A percentile compares a stretch with the other conserved stretches of the same genome.
Evolutionary conservation across 306 rosid genomes (phyloP).

Genomic region (Vigna mungo): DNA sequence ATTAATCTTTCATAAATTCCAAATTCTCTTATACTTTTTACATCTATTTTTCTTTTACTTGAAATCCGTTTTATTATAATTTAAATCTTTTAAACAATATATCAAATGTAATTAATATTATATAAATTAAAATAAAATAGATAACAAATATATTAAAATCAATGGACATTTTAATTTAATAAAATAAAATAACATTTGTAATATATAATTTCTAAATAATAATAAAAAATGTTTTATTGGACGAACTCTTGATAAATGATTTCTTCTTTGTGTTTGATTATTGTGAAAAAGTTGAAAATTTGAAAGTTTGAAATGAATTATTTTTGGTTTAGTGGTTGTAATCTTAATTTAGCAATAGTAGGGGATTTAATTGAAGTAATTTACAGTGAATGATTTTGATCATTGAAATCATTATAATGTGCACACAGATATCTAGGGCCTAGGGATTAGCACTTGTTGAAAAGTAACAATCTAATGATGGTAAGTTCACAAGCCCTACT

Average conservation of each 20-base stretch:
- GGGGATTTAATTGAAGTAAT: conserved; percentile 4
- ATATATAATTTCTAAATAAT: neutral
- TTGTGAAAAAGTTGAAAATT: neutral
- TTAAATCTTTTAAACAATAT: no score
- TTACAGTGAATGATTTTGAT: conserved; percentile 44
- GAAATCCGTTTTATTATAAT: no score
- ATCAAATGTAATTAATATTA: no score
- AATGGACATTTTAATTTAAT: no score
- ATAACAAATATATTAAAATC: no score
- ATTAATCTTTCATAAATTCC: no score
- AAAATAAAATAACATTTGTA: no score
- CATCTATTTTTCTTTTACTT: no score
- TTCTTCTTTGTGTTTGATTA: neutral
- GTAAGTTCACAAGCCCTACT: conserved; percentile 24
- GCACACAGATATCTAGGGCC: conserved; percentile 44
- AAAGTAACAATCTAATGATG: conserved; percentile 43
- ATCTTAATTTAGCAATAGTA: neutral
- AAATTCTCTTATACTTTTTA: no score
- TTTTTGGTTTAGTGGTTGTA: neutral
- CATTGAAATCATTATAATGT: conserved; percentile 44
- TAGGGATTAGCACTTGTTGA: conserved; percentile 46
- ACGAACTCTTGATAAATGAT: neutral
- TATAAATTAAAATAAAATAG: no score
- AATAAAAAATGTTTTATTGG: no score
- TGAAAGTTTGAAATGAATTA: neutral